Percentiles rank a stretch among this genome's conserved stretches.
Conservation (phyloP, 495 filamentous ascomycete species). For the Neurospora sp. region DNA sequence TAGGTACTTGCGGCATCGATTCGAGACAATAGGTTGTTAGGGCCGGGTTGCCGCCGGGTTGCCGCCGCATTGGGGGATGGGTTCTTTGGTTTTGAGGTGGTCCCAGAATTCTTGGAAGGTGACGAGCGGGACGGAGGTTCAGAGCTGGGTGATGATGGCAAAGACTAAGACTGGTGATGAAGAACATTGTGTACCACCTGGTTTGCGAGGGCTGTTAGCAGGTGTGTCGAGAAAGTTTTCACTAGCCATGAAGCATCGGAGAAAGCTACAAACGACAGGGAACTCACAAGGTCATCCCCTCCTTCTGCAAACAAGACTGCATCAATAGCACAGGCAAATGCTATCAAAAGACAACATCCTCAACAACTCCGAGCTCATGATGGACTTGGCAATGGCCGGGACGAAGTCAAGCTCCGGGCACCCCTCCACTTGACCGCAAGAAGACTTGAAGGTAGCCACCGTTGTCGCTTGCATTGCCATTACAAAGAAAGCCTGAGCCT, state of each 20-base stretch:
- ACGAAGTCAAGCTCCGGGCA: neutral
- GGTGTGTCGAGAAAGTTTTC: too few relatives aligned
- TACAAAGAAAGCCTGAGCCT: neutral
- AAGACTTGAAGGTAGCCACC: neutral
- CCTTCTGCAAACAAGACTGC: neutral
- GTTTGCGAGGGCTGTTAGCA: too few relatives aligned
- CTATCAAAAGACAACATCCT: neutral
- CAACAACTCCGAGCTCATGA: neutral
- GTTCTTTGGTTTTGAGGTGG: too few relatives aligned
- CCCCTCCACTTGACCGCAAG: neutral
- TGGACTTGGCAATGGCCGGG: neutral
- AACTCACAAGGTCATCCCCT: neutral
- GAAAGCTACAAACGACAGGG: too few relatives aligned
- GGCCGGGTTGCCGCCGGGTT: too few relatives aligned
- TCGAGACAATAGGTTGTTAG: too few relatives aligned
- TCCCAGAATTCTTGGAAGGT: too few relatives aligned
- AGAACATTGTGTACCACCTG: neutral
- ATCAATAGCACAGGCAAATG: neutral
- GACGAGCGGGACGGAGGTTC: too few relatives aligned
- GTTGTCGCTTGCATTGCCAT: neutral
- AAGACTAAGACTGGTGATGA: neutral
- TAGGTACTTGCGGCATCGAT: too few relatives aligned
- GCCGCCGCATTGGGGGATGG: too few relatives aligned
- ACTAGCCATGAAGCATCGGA: too few relatives aligned
- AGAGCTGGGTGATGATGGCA: neutral